phyloP scores from a whole-genome alignment of 768 basidiomycete genomes.

The Lactarius vividus region DNA sequence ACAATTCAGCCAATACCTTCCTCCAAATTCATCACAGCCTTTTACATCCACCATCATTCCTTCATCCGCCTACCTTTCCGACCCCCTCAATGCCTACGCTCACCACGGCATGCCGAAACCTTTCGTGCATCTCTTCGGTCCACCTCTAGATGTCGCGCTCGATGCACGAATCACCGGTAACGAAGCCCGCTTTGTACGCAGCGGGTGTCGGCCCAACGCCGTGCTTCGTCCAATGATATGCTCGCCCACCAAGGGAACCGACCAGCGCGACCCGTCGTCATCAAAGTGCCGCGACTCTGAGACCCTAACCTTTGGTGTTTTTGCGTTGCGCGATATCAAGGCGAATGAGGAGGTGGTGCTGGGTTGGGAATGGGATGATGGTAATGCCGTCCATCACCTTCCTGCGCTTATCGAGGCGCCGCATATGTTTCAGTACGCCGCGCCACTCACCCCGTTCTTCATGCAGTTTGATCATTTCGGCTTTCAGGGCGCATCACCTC shows the following conservation, averaged over 20 bases:
- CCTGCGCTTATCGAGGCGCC: constrained; percentile 64
- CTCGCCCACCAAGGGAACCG: constrained; percentile 29
- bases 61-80: constrained; percentile 63
- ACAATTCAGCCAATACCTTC: constrained; percentile 56
- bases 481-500: constrained; percentile 45
- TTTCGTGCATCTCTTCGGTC: constrained; percentile 74
- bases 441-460: constrained; percentile 25
- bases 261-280: constrained; percentile 23
- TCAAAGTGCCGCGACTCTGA: constrained; percentile 32
- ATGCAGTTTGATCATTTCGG: constrained; percentile 7
- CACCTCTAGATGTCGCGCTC: constrained; percentile 73
- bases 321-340: constrained; percentile 71
- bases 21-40: constrained; percentile 57
- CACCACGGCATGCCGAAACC: constrained; percentile 81
- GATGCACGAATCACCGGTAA: constrained; percentile 74
- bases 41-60: constrained; percentile 64
- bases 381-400: constrained; percentile 74
- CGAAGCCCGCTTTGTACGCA: constrained; percentile 59
- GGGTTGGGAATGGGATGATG: constrained; percentile 98
- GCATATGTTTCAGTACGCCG: constrained; percentile 52
- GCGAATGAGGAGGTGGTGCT: constrained; percentile 84
- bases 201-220: constrained; percentile 53
- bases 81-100: constrained; percentile 86
- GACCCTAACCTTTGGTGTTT: constrained; percentile 70
- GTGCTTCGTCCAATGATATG: constrained; percentile 46